A percentile compares a stretch with the other conserved stretches of the same genome.
phyloP scores from a whole-genome alignment of 1,284 basidiomycete species.

The Amylostereum areolatum region DNA sequence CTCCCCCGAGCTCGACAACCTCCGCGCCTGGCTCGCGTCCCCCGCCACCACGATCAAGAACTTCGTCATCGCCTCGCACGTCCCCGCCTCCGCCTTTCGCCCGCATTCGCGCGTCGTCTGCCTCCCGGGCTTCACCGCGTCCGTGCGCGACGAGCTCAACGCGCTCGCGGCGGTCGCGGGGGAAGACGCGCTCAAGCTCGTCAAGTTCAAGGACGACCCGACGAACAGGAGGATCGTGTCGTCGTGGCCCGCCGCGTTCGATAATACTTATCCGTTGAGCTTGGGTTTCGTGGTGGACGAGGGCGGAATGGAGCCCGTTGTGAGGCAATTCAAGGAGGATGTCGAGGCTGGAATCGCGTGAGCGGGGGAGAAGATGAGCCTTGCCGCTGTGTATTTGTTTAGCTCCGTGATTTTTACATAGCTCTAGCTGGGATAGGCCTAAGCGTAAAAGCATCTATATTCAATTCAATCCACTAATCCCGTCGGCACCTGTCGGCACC shows the following conservation, averaged over 20 bases:
- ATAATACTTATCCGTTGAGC: constrained; percentile 36
- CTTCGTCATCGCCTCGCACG: constrained; percentile 45
- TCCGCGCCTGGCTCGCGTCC: constrained; percentile 49
- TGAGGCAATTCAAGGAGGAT: constrained; percentile 32
- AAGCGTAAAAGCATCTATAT: too few species aligned
- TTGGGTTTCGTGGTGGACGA: constrained; percentile 39
- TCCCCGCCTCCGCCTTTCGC: constrained; percentile 38
- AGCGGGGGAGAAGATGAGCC: too few species aligned
- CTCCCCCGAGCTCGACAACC: constrained; percentile 34
- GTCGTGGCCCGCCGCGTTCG: constrained; percentile 43
- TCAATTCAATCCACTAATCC: too few species aligned
- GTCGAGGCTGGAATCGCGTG: constrained; percentile 19
- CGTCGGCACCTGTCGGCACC: too few species aligned
- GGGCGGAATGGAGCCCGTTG: constrained; percentile 40
- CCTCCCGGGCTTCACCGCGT: constrained; percentile 43
- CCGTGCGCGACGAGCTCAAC: constrained; percentile 37
- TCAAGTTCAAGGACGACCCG: constrained; percentile 38
- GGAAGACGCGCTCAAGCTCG: constrained; percentile 27
- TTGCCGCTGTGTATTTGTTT: too few species aligned
- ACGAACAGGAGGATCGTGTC: constrained; percentile 36
- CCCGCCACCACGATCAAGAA: constrained; percentile 51
- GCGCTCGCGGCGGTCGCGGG: constrained; percentile 38
- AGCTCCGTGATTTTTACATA: too few species aligned
- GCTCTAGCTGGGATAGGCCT: too few species aligned
- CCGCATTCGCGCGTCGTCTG: constrained; percentile 48